These are phyloP conservation scores for Syncephalastrum monosporum DNA, from an alignment of 371 early-diverging fungal genomes.

Conservation along the genomic window DNA sequence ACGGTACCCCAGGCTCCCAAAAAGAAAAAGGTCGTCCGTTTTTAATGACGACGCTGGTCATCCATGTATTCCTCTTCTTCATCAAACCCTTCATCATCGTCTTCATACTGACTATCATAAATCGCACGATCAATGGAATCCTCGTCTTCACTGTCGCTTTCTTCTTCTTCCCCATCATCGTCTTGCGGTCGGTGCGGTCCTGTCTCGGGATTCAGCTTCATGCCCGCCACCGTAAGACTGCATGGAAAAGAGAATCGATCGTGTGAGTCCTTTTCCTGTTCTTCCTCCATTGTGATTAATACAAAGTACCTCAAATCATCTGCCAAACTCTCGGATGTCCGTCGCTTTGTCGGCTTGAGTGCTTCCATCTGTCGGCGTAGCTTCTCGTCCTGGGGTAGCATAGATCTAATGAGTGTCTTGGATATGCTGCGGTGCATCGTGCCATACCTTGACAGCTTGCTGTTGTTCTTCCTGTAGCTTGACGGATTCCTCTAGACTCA, in stretches of 20 bases:
- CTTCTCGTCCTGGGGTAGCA: constrained; percentile 20
- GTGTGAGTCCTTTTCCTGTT: background rate
- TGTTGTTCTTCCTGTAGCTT: constrained; percentile 34
- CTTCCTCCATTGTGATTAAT: no score
- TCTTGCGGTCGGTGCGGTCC: constrained; percentile 32
- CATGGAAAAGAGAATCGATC: background rate
- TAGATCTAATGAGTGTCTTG: background rate
- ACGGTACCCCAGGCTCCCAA: constrained; percentile 23
- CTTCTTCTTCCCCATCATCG: constrained; percentile 25
- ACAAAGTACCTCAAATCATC: constrained; percentile 30
- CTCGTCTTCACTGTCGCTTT: constrained; percentile 18
- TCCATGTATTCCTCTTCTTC: constrained; percentile 28
- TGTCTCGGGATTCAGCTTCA: constrained; percentile 33
- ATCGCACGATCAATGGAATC: constrained; percentile 21
- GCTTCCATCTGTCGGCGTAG: constrained; percentile 26
- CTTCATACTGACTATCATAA: constrained; percentile 22
- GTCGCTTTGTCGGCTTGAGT: constrained; percentile 7
- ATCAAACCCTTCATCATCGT: constrained; percentile 38
- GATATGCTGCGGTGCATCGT: background rate
- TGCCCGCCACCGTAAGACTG: constrained; percentile 25
- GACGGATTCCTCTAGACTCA: constrained; percentile 39
- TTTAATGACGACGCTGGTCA: constrained; percentile 7
- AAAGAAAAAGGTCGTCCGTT: constrained; percentile 37
- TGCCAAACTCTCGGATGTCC: constrained; percentile 25
- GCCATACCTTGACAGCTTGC: constrained; percentile 25